Evolutionary conservation across 441 rosid species (phyloP).

Genomic region (Flueggea neowawraea): DNA sequence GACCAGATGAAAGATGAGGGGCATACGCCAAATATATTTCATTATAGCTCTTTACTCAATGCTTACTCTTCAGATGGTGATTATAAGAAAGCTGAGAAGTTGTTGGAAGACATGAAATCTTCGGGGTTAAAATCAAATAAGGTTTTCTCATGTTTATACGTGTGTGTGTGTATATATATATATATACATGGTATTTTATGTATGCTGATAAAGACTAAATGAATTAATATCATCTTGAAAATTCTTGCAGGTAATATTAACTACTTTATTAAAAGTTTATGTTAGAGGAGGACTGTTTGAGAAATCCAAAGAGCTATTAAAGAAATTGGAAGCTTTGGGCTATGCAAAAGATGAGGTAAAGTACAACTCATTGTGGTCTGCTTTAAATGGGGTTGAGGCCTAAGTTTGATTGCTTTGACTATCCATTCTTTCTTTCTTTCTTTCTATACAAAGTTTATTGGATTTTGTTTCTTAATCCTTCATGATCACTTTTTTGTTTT

Average conservation of each 20-base stretch:
- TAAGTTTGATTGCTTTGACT: no score
- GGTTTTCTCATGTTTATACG: conserved; percentile 45
- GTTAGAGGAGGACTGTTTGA: conserved; percentile 90
- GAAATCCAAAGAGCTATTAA: conserved; percentile 64
- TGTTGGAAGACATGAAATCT: conserved; percentile 74
- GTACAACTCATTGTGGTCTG: conserved; percentile 2
- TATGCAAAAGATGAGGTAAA: conserved; percentile 81
- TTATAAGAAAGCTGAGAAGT: conserved; percentile 74
- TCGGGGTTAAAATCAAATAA: conserved; percentile 80
- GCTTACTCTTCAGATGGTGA: conserved; percentile 72
- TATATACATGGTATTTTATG: neutral
- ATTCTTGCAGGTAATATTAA: conserved; percentile 72
- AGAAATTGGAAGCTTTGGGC: conserved; percentile 65
- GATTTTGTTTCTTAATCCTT: no score
- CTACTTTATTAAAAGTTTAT: conserved; percentile 84
- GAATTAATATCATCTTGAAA: conserved; percentile 11
- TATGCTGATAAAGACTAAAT: neutral
- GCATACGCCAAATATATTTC: conserved; percentile 63
- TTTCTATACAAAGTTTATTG: no score
- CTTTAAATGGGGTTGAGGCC: no score
- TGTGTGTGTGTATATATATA: no score
- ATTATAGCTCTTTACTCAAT: conserved; percentile 86
- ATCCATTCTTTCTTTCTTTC: no score
- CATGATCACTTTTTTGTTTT: no score
- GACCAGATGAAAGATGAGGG: conserved; percentile 82